Base-by-base conservation (phyloP, 768 basidiomycete genomes). In the Lentinula boryana region DNA sequence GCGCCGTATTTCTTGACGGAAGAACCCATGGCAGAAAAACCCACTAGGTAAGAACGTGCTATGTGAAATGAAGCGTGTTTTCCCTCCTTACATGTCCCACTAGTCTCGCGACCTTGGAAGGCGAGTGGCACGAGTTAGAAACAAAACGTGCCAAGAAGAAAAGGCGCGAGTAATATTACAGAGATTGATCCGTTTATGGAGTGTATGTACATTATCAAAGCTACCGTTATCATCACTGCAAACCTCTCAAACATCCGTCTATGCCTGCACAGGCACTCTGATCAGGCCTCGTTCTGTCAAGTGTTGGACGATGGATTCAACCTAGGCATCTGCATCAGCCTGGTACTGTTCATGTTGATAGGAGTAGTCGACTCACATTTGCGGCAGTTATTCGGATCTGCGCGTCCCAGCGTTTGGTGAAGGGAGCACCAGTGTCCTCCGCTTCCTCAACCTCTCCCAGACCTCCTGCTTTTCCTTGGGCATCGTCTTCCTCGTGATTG, bases 41-140 rank as follows among this genome's bases (percentile, higher is more conserved):
- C 97, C 2, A 75, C 81, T 18, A 89, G 92, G 94, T 96, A 68
- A 56, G 90, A 82, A 16, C 9, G 13, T 46, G 9, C 8, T 16
- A 58, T 9, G n/a, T 16, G 23, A 15, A 58, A 15, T 60, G 46
- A 41, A 48, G 57, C 46, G 9, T 18, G 27, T n/a, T 58, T 10
- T 16, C 46, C 50, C 68, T 64, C 44, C 50, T 60, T 44, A 21
- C 13, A 44, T 33, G 57, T 52, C 63, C 49, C 52, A 49, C 18
- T 63, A 95, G 95, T 56, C 74, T 98, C 61, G 82, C 88, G 12
- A 82, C 82, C 12, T 74, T 97, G 44, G 86, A 93, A 70, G 96
- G 97, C 49, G 97, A 98, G 71, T 98, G 95, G 92, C 97, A 99
- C 73, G 97, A 99, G 72, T 80, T 95, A 63, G 95, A 98, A 72